These are phyloP conservation scores for Leptodermis oblonga DNA, from an alignment of 257 asterid species.

Conservation along the genomic window DNA sequence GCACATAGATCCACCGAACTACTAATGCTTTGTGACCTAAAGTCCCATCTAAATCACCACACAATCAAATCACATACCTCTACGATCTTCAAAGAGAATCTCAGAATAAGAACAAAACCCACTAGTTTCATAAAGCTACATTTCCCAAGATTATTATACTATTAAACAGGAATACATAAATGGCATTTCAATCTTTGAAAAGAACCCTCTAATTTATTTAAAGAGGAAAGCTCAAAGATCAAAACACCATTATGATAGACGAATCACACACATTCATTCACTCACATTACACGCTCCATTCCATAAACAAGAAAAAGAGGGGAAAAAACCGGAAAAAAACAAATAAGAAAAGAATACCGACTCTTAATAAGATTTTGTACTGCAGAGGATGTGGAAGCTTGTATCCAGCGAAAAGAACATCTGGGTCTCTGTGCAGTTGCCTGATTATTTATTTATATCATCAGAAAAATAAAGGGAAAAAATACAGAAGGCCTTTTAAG, in stretches of 20 bases:
- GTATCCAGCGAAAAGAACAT: conserved; percentile 88
- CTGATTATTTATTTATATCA: conserved; percentile 28
- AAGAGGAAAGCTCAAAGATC: no score
- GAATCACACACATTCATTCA: neutral
- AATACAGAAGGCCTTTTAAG: conserved; percentile 4
- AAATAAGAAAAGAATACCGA: conserved; percentile 30
- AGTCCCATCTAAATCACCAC: neutral
- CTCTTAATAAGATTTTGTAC: conserved; percentile 85
- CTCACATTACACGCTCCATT: neutral
- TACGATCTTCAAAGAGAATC: neutral
- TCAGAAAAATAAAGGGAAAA: neutral
- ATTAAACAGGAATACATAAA: neutral
- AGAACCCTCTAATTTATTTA: neutral
- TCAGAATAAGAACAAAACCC: neutral
- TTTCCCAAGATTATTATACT: neutral
- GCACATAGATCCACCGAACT: neutral
- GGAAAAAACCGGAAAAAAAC: no score
- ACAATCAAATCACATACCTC: neutral
- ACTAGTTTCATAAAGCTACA: neutral
- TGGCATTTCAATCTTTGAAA: neutral
- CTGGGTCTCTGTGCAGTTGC: conserved; percentile 88
- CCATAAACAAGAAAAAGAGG: neutral
- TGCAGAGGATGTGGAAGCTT: conserved; percentile 98
- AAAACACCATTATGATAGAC: neutral
- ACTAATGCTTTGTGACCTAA: neutral